phyloP scores from a whole-genome alignment of 2,329 filamentous ascomycete genomes.

The Hypocreales sp. region DNA sequence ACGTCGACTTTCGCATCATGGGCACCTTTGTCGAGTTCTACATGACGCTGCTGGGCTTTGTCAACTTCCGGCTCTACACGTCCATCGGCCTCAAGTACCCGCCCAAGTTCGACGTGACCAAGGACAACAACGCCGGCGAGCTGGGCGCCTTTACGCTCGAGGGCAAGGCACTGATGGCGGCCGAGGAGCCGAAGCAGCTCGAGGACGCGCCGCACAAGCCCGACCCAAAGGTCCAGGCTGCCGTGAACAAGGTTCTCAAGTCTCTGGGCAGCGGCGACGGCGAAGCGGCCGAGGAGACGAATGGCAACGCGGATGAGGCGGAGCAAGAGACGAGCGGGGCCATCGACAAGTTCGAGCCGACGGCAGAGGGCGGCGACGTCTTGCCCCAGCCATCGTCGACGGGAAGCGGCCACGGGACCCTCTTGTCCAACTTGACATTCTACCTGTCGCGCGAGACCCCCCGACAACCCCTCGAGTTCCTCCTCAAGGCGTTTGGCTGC shows the following conservation, averaged over 20 bases:
- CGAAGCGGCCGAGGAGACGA: slow-evolving; percentile 12
- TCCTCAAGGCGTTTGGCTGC: slow-evolving; percentile 87
- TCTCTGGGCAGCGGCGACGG: slow-evolving; percentile 45
- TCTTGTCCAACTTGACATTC: slow-evolving; percentile 82
- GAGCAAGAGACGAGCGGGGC: slow-evolving; percentile 38
- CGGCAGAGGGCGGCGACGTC: slow-evolving; percentile 70
- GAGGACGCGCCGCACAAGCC: slow-evolving; percentile 31
- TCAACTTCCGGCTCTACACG: slow-evolving; percentile 92
- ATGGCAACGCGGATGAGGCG: slow-evolving; percentile 23
- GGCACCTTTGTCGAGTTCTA: slow-evolving; percentile 98
- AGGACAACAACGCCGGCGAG: slow-evolving; percentile 82
- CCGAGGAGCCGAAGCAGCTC: slow-evolving; percentile 37
- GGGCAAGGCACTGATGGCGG: slow-evolving; percentile 45
- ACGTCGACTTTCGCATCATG: slow-evolving; percentile 98
- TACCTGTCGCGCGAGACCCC: slow-evolving; percentile 91
- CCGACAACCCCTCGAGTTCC: slow-evolving; percentile 77
- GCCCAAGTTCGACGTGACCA: slow-evolving; percentile 76
- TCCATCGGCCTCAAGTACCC: slow-evolving; percentile 86
- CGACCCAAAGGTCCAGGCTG: slow-evolving; percentile 47
- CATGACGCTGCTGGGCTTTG: slow-evolving; percentile 85
- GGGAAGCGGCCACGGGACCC: slow-evolving; percentile 50
- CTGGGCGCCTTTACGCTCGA: slow-evolving; percentile 84
- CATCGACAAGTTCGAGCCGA: slow-evolving; percentile 85
- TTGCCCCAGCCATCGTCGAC: slow-evolving; percentile 62
- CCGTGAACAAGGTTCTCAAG: slow-evolving; percentile 53